Base-by-base conservation (phyloP, 176 grass and related monocot genomes). In the Musa troglodytarum region DNA sequence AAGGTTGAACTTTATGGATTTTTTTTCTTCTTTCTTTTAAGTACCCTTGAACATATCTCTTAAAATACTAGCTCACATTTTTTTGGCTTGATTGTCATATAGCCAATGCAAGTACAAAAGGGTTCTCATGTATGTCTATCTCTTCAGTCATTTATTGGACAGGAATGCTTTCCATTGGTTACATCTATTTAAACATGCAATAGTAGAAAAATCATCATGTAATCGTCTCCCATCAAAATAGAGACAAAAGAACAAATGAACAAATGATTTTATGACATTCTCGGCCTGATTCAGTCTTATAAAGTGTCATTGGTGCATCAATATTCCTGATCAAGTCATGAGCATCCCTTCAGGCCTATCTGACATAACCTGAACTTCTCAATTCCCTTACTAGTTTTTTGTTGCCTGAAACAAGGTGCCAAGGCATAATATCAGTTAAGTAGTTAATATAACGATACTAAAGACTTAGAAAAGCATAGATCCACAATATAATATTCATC, bases 341-440 rank as follows among this genome's bases (percentile, higher is more conserved):
- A 49, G 81, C 23, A 70, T 50, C 54, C 72, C 81, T 68, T n/a
- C 83, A 43, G 14, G n/a, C 76, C 54, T 68, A 19, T 77, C 28
- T 80, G 72, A 89, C 64, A 69, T 93, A 97, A 83, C 88, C 84
- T 80, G 90, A 79, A 74, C 67, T 74, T 85, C 66, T 88, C 72
- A 97, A 85, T 71, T 92, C 89, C 86, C 91, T 90, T 9, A 90
- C 65, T 43, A 97, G 83, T 71, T 91, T 91, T 82, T 84, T 90
- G 89, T 83, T 52, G 90, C 88, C 93, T 90, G 86, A 76, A 83
- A 76, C 77, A 74, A 21, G 50, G 9, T 70, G 17, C 68, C 68
- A 11, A 70, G 43, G 29, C 9, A n/a, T 20, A 50, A 15, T 1
- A 50, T 50, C 24, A 70, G 34, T 29, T 43, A 67, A 11, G 14